These are phyloP conservation scores for Aphanoascus verrucosus DNA, from an alignment of 2,329 filamentous ascomycete genomes.

Conservation along the genomic window DNA sequence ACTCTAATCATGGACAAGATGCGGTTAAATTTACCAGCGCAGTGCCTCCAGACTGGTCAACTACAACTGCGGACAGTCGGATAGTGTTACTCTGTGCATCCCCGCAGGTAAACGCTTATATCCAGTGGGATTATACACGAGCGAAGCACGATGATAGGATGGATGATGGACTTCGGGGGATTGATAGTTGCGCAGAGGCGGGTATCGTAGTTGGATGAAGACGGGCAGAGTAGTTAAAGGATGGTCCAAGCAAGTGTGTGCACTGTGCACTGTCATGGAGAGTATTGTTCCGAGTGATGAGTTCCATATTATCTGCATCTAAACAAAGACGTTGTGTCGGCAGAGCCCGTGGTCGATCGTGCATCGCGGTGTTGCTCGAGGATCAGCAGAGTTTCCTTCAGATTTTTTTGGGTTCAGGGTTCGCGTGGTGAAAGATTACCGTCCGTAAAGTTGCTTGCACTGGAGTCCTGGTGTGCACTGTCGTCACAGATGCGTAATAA, in stretches of 20 bases:
- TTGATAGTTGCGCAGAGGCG: not conserved
- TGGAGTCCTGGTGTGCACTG: not conserved
- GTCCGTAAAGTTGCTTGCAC: no score
- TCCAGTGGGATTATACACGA: not conserved
- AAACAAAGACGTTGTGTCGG: not conserved
- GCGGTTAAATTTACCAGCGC: not conserved
- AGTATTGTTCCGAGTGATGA: not conserved
- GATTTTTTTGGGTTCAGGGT: no score
- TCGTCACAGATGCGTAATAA: not conserved
- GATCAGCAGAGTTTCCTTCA: no score
- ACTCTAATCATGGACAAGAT: not conserved
- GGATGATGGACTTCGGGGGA: not conserved
- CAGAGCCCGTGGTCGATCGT: not conserved
- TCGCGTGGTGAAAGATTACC: no score
- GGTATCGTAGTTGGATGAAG: no score
- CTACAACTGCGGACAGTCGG: not conserved
- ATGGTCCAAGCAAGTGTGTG: no score
- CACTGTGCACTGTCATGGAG: not conserved
- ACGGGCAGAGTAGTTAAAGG: not conserved
- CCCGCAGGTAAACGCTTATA: slow-evolving; percentile 8
- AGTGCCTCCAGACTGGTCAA: not conserved
- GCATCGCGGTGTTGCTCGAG: no score
- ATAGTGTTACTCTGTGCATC: not conserved
- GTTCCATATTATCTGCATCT: not conserved
- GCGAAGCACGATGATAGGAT: not conserved